Conservation (phyloP, 257 asterid genomes). For the Nicotiana noctiflora region DNA sequence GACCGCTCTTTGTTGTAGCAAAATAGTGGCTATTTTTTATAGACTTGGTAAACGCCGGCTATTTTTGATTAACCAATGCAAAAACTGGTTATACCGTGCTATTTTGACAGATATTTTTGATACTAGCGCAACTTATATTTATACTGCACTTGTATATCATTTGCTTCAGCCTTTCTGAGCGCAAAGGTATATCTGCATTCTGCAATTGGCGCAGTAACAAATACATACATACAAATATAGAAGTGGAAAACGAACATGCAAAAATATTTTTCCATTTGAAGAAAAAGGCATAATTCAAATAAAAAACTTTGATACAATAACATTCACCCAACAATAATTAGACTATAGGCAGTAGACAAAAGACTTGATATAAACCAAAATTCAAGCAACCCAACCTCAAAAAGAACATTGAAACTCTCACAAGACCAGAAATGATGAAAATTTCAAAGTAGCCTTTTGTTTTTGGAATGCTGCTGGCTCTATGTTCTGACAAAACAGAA, state of each 20-base stretch:
- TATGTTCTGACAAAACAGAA: background rate
- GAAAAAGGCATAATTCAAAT: background rate
- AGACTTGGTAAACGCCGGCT: no score
- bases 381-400: background rate
- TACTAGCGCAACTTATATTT: background rate
- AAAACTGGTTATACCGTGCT: no score
- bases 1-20: no score
- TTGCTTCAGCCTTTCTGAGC: background rate
- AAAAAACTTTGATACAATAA: background rate
- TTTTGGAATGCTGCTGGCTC: background rate
- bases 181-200: background rate
- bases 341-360: no score
- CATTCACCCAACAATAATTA: background rate
- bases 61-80: no score
- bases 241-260: slow-evolving; percentile 3
- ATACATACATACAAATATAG: background rate
- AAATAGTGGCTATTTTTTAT: no score
- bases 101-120: background rate
- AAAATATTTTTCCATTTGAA: slow-evolving; percentile 5
- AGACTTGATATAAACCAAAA: slow-evolving; percentile 15
- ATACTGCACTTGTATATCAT: background rate
- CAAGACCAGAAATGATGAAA: background rate
- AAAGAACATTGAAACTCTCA: background rate
- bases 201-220: slow-evolving; percentile 14
- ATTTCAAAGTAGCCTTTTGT: background rate